phyloP scores from a whole-genome alignment of 1,139 yeast genomes.

The Kurtzmaniella quercitrusa region DNA sequence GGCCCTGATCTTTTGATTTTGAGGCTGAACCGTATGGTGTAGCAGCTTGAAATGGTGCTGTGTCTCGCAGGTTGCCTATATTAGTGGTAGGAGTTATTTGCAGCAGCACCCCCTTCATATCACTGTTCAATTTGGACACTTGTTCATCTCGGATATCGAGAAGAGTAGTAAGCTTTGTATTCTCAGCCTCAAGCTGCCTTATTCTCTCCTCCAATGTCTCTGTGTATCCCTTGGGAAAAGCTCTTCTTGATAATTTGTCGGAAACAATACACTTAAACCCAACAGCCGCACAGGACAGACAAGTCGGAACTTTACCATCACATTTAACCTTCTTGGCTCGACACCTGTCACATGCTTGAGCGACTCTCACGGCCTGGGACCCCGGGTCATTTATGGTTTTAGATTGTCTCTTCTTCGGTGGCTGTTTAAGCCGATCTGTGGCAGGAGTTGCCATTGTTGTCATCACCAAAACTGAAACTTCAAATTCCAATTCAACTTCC shows the following conservation, averaged over 20 bases:
- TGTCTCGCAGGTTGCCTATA: too few relatives aligned
- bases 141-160: constrained; percentile 63
- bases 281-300: constrained; percentile 40
- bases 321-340: constrained; percentile 75
- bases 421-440: not conserved
- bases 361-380: constrained; percentile 51
- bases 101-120: constrained; percentile 7
- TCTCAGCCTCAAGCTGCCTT: constrained; percentile 43
- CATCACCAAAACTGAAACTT: not conserved
- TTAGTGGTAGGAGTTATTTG: not conserved
- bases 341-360: constrained; percentile 87
- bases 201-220: constrained; percentile 45
- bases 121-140: constrained; percentile 26
- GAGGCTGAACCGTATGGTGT: not conserved
- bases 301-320: constrained; percentile 57
- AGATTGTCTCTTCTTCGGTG: constrained; percentile 17
- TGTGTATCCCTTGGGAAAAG: constrained; percentile 49
- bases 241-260: constrained; percentile 41
- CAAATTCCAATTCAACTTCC: too few relatives aligned
- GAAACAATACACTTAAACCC: constrained; percentile 45
- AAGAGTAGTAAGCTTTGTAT: constrained; percentile 41
- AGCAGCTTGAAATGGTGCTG: not conserved
- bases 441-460: not conserved
- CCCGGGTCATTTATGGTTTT: constrained; percentile 68
- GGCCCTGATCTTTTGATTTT: not conserved